These are phyloP conservation scores for Lathyrus tuberosus DNA, from an alignment of 306 rosid species.

Conservation along the genomic window DNA sequence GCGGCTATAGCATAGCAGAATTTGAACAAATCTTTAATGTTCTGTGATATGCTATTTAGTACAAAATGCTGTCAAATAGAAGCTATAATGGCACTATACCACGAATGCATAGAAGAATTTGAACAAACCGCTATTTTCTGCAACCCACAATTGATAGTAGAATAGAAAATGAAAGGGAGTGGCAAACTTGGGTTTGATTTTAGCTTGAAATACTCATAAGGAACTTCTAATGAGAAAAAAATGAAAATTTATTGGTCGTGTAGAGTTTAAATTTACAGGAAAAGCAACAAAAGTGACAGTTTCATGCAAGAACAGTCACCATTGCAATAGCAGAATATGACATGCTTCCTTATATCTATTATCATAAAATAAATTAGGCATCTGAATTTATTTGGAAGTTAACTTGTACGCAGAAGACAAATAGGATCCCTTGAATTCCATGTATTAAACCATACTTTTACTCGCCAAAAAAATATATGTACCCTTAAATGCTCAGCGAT, in stretches of 20 bases:
- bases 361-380: not conserved
- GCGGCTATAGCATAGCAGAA: not conserved
- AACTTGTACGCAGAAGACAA: slow-evolving; percentile 14
- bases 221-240: slow-evolving; percentile 27
- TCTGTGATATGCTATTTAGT: not conserved
- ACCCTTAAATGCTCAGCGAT: slow-evolving; percentile 98
- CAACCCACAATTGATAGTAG: not conserved
- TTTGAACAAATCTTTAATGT: not conserved
- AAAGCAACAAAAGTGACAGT: not conserved
- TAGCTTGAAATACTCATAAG: not conserved
- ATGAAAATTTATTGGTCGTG: not conserved
- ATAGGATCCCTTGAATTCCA: not conserved
- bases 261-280: not conserved
- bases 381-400: slow-evolving; percentile 11
- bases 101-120: not conserved
- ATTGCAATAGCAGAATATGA: not conserved
- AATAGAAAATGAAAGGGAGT: slow-evolving; percentile 19
- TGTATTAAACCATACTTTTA: too few species aligned
- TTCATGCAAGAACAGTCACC: not conserved
- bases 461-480: too few species aligned
- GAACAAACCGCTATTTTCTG: not conserved
- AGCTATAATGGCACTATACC: not conserved
- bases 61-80: not conserved
- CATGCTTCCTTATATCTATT: not conserved
- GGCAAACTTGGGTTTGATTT: slow-evolving; percentile 9